phyloP scores from a whole-genome alignment of 1,284 basidiomycete genomes.

The Rhodotorula mucilaginosa region DNA sequence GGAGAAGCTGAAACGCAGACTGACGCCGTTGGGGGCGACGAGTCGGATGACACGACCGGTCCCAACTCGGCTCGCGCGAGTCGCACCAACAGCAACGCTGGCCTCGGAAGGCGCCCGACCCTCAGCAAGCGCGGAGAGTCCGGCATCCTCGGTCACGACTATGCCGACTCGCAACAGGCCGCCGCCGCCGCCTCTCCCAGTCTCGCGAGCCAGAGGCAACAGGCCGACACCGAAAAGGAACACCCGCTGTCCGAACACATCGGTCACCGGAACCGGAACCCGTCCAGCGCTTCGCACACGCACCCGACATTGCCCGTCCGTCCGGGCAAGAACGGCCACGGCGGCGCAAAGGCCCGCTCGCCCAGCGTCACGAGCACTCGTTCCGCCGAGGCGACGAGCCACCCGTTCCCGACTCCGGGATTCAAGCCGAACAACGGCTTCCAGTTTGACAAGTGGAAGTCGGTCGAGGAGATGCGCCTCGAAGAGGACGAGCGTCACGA shows the following conservation, averaged over 20 bases:
- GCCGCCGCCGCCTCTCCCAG: background rate
- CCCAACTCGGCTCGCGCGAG: too few relatives aligned
- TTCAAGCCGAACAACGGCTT: constrained; percentile 39
- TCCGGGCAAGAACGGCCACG: background rate
- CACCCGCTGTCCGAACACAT: constrained; percentile 12
- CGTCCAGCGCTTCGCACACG: constrained; percentile 26
- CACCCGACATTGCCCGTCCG: constrained; percentile 27
- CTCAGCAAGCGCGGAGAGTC: background rate
- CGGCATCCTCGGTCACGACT: constrained; percentile 6
- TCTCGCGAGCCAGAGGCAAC: background rate
- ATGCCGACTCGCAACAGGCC: background rate
- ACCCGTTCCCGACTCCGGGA: constrained; percentile 45
- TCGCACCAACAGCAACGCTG: background rate
- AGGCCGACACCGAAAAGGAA: background rate
- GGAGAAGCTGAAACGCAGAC: constrained; percentile 34
- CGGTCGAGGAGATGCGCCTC: constrained; percentile 54
- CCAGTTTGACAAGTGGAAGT: constrained; percentile 44
- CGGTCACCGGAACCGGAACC: constrained; percentile 37
- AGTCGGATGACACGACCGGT: constrained; percentile 12
- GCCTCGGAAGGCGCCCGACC: background rate
- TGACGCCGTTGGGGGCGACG: constrained; percentile 35
- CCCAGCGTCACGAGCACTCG: constrained; percentile 30
- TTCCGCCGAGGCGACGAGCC: constrained; percentile 31
- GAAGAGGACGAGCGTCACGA: constrained; percentile 65
- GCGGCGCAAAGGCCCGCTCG: constrained; percentile 18